A percentile compares a stretch with the other conserved stretches of the same genome.
Evolutionary conservation across 2,329 filamentous ascomycete genomes (phyloP).

Genomic region (Huntiella moniliformis): DNA sequence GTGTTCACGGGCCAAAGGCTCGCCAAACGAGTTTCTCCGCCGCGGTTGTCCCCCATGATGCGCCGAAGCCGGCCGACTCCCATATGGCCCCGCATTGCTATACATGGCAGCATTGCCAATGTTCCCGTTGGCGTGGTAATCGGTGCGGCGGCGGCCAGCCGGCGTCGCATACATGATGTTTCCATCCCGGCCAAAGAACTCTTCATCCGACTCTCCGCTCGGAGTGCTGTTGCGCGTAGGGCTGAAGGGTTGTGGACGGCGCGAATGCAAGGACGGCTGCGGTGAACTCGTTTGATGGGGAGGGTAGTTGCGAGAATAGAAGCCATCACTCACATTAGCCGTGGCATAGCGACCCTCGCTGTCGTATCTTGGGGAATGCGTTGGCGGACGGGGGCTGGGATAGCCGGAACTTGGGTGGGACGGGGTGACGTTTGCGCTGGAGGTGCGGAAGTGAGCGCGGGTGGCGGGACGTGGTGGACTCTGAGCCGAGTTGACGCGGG

Average conservation of each 20-base stretch:
- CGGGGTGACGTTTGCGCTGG: constrained; percentile 7
- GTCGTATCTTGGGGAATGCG: constrained; percentile 42
- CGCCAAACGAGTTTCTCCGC: constrained; percentile 11
- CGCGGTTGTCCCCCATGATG: neutral
- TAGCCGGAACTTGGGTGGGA: constrained; percentile 3
- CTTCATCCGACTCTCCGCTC: constrained; percentile 46
- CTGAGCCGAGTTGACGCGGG: constrained; percentile 5
- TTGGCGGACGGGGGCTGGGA: constrained; percentile 26
- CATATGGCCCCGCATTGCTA: neutral
- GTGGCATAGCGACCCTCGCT: constrained; percentile 45
- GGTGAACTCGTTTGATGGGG: constrained; percentile 23
- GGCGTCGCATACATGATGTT: constrained; percentile 4
- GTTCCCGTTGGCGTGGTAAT: constrained; percentile 4
- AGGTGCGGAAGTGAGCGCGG: constrained; percentile 11
- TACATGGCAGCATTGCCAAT: neutral
- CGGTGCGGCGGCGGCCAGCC: constrained; percentile 6
- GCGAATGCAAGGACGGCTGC: constrained; percentile 28
- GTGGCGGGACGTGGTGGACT: constrained; percentile 12
- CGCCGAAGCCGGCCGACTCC: too few relatives aligned
- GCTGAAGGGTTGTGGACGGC: constrained; percentile 34
- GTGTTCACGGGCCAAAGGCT: constrained; percentile 7
- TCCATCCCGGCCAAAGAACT: constrained; percentile 16
- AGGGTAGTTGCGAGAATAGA: constrained; percentile 28
- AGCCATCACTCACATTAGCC: constrained; percentile 43
- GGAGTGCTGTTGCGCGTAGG: constrained; percentile 39